Evolutionary conservation across 106 monocot species (phyloP).

Genomic region (Triglochin maritima): DNA sequence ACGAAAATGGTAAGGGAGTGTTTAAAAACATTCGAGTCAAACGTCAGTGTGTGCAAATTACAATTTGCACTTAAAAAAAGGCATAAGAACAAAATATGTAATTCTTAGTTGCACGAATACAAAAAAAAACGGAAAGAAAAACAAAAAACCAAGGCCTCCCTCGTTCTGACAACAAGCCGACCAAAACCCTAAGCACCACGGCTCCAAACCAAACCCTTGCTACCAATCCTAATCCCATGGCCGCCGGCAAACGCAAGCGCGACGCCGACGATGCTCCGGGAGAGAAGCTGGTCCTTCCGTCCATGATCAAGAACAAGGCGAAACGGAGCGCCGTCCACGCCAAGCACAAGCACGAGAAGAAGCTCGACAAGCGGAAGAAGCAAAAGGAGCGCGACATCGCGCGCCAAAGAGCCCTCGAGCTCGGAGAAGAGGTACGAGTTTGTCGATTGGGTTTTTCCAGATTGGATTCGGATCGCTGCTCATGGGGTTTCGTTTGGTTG

Average conservation of each 20-base stretch:
- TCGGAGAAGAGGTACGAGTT: constrained; percentile 56
- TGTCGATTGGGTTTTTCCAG: not conserved
- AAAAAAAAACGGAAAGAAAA: too few relatives aligned
- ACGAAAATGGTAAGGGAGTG: too few relatives aligned
- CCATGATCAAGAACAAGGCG: constrained; percentile 82
- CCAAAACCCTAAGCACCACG: too few relatives aligned
- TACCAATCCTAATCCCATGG: too few relatives aligned
- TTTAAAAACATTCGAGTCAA: too few relatives aligned
- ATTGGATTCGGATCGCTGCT: not conserved
- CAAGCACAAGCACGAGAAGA: constrained; percentile 80
- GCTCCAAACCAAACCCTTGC: too few relatives aligned
- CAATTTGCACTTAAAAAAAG: too few relatives aligned
- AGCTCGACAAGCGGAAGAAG: constrained; percentile 52
- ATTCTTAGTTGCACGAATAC: too few relatives aligned
- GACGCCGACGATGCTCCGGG: constrained; percentile 7
- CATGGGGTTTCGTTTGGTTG: not conserved
- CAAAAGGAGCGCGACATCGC: constrained; percentile 47
- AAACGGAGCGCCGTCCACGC: constrained; percentile 70
- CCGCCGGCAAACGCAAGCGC: not conserved
- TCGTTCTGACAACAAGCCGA: too few relatives aligned
- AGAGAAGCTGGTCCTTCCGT: constrained; percentile 28
- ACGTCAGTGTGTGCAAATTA: too few relatives aligned
- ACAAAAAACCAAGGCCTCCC: too few relatives aligned
- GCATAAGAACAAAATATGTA: too few relatives aligned
- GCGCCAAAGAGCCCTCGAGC: constrained; percentile 54